Percentiles rank a stretch among this genome's conserved stretches.
Evolutionary conservation across 2,329 filamentous ascomycete genomes (phyloP).

Genomic region (Ophiostoma piceae): DNA sequence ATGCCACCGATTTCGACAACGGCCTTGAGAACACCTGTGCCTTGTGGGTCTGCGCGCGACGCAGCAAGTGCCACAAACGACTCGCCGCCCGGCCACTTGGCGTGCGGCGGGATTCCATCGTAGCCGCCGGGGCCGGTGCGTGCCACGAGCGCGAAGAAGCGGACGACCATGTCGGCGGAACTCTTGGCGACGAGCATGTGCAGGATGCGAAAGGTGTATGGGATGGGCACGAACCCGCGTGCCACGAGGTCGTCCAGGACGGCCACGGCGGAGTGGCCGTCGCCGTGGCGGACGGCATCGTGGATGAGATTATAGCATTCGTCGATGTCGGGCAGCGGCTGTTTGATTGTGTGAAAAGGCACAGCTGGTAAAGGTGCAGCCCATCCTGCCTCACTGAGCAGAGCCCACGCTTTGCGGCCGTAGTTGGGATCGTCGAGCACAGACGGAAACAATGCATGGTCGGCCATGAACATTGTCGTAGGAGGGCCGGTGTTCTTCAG

Average conservation of each 20-base stretch:
- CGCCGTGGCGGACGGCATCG: background rate
- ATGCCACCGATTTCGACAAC: background rate
- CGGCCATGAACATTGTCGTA: background rate
- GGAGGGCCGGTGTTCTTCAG: background rate
- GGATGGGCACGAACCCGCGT: background rate
- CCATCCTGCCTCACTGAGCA: background rate
- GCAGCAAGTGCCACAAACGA: background rate
- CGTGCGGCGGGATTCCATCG: background rate
- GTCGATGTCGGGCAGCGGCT: background rate
- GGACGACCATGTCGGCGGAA: background rate
- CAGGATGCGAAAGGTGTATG: background rate
- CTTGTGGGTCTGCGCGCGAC: background rate
- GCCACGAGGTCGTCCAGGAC: background rate
- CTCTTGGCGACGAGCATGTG: background rate
- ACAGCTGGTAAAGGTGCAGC: background rate
- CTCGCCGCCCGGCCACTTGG: background rate
- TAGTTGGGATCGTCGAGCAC: constrained; percentile 1
- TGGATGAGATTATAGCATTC: background rate
- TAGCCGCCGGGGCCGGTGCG: background rate
- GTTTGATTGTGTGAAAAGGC: background rate
- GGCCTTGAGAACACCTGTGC: background rate
- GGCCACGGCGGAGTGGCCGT: background rate
- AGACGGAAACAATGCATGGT: background rate
- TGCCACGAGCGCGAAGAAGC: background rate
- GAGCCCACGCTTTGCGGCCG: background rate